Base-by-base conservation (phyloP, 1,284 basidiomycete species). In the Agaricales sp. region DNA sequence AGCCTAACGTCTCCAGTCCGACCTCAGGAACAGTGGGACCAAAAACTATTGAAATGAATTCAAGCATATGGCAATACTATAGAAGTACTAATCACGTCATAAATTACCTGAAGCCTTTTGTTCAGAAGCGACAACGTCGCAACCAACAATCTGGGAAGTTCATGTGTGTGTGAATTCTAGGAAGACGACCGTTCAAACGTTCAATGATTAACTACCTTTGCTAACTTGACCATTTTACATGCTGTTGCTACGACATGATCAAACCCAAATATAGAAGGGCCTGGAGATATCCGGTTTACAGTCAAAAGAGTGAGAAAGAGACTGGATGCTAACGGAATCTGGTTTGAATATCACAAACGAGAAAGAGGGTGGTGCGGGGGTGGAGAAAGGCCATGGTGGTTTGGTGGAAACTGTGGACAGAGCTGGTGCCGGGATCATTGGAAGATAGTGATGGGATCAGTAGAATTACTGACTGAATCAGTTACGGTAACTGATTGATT, bases 341-440 rank as follows among this genome's bases (percentile, higher is more conserved):
- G 13, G 75, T 72, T 65, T 92, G 88, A 1, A 92, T 66, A 63
- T 93, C 90, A 63, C 89, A 92, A 26, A 88, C 67, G 51, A 92
- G 74, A 67, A 93, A 78, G 22, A 84, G 61, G 11, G 85, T 82
- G 4, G 64, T 64, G 0, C 58, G 57, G 6, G 76, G 70, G 16
- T 70, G 61, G 52, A 79, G 66, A 50, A 62, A 70, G 3, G 62
- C 8, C 30, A 35, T 35, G 30, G 8, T n/a, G n/a, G n/a, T n/a
- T n/a, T n/a, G n/a, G n/a, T n/a, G n/a, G n/a, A n/a, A n/a, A n/a
- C n/a, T n/a, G n/a, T n/a, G n/a, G n/a, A n/a, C n/a, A n/a, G n/a
- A n/a, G n/a, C 30, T n/a, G 30, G 30, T 35, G n/a, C n/a, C n/a
- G 30, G 11, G n/a, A 35, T n/a, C 8, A 35, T 35, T 35, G 30